Evolutionary conservation across 805 yeast genomes (phyloP).

Genomic region (Nakazawaea ishiwadae): DNA sequence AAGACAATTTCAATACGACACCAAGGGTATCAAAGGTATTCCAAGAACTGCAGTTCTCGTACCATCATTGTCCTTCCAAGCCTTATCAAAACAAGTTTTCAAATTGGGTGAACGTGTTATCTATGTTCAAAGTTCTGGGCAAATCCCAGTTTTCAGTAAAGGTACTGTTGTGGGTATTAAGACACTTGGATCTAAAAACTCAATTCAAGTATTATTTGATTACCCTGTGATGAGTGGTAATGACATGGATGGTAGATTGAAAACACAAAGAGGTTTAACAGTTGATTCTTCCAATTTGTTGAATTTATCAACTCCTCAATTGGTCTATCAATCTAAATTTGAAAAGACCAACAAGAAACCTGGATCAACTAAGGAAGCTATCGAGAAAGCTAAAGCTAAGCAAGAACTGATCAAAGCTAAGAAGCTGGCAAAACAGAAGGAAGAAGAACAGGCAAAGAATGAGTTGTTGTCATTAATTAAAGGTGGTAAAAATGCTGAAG

Average conservation of each 20-base stretch:
- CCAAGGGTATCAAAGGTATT: conserved; percentile 68
- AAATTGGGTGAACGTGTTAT: conserved; percentile 86
- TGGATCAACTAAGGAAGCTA: conserved; percentile 13
- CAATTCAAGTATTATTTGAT: conserved; percentile 81
- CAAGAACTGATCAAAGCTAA: conserved; percentile 10
- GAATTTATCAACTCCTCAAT: conserved; percentile 71
- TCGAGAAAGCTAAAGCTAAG: conserved; percentile 11
- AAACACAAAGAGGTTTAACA: conserved; percentile 76
- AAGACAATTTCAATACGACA: conserved; percentile 39
- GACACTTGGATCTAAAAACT: conserved; percentile 54
- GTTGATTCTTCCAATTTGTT: conserved; percentile 78
- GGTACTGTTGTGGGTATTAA: conserved; percentile 81
- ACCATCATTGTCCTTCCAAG: conserved; percentile 66
- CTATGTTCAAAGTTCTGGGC: conserved; percentile 81
- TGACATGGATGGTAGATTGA: conserved; percentile 71
- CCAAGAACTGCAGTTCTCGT: conserved; percentile 80
- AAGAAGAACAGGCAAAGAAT: conserved; percentile 28
- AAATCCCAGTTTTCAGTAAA: conserved; percentile 78
- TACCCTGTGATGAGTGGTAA: conserved; percentile 78
- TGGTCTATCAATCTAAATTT: conserved; percentile 70
- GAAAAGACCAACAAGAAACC: conserved; percentile 35
- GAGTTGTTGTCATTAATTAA: conserved; percentile 43
- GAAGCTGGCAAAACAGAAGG: conserved; percentile 19
- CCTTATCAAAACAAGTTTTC: conserved; percentile 71
- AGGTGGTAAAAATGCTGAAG: conserved; percentile 20